Percentiles rank a stretch among this genome's conserved stretches.
Conservation (phyloP, 768 basidiomycete genomes). For the Leccinum truebloodii region DNA sequence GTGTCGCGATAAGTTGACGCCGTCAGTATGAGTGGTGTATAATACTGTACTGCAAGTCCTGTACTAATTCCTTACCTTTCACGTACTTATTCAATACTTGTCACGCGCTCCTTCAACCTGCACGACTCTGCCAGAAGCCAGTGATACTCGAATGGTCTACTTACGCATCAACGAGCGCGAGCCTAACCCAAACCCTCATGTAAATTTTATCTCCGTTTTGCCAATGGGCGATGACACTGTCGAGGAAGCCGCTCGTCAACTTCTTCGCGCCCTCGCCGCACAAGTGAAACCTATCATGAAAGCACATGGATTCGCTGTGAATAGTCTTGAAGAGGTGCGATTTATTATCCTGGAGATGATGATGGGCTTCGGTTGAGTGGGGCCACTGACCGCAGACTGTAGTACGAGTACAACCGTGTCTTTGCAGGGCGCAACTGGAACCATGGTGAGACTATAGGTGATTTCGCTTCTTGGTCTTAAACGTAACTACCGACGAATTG, state of each 20-base stretch:
- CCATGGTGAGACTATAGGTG: constrained; percentile 76
- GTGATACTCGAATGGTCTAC: constrained; percentile 55
- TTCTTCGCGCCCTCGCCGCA: constrained; percentile 77
- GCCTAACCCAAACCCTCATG: constrained; percentile 69
- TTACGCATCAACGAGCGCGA: constrained; percentile 67
- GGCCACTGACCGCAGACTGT: constrained; percentile 2
- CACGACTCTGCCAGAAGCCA: background rate
- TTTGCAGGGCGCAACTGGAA: constrained; percentile 89
- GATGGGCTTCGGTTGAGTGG: background rate
- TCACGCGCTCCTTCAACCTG: background rate
- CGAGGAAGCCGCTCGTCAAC: constrained; percentile 66
- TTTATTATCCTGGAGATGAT: background rate
- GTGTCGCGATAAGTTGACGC: constrained; percentile 24
- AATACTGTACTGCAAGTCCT: background rate
- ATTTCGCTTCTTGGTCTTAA: background rate
- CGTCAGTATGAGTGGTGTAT: background rate
- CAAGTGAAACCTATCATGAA: constrained; percentile 87
- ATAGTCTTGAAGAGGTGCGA: constrained; percentile 78
- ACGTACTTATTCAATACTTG: background rate
- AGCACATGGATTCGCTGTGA: constrained; percentile 69
- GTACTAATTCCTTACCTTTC: background rate
- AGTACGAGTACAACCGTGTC: constrained; percentile 80
- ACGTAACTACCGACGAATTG: background rate
- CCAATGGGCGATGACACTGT: constrained; percentile 41
- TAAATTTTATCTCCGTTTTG: constrained; percentile 75